A percentile compares a stretch with the other conserved stretches of the same genome.
Evolutionary conservation across 2,329 filamentous ascomycete genomes (phyloP).

Genomic region (Calonectria hawksworthii): DNA sequence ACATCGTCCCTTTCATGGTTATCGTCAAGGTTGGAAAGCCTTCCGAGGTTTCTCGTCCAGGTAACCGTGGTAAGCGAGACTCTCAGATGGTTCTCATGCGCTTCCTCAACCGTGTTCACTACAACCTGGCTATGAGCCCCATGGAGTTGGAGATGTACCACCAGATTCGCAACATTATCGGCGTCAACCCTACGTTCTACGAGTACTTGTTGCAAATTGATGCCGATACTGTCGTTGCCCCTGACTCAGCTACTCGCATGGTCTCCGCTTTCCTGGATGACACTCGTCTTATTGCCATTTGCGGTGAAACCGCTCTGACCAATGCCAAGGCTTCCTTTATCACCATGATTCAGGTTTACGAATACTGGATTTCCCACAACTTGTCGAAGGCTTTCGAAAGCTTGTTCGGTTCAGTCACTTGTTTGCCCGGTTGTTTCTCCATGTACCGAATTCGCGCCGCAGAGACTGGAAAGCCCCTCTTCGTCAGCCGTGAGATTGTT

Average conservation of each 20-base stretch:
- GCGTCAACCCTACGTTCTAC: conserved; percentile 98
- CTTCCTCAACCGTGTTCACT: conserved; percentile 98
- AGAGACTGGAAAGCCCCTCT: conserved; percentile 94
- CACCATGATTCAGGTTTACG: conserved; percentile 99
- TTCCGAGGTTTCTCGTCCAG: conserved; percentile 92
- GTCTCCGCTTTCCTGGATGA: conserved; percentile 92
- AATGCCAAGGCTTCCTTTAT: conserved; percentile 95
- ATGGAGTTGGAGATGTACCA: conserved; percentile 98
- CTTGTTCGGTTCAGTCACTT: conserved; percentile 96
- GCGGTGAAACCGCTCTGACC: conserved; percentile 92
- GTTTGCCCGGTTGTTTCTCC: conserved; percentile 97
- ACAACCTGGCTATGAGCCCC: conserved; percentile 96
- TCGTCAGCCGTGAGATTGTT: conserved; percentile 93
- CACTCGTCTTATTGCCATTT: conserved; percentile 92
- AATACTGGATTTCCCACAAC: conserved; percentile 99
- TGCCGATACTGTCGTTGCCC: conserved; percentile 93
- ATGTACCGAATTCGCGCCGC: conserved; percentile 98
- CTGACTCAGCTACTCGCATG: conserved; percentile 92
- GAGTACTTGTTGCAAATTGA: conserved; percentile 98
- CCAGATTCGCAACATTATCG: conserved; percentile 98
- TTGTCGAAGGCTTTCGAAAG: conserved; percentile 97
- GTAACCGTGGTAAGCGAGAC: conserved; percentile 99
- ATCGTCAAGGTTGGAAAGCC: conserved; percentile 98
- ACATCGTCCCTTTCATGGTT: conserved; percentile 97
- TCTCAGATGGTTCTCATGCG: conserved; percentile 99